Percentiles rank a stretch among this genome's conserved stretches.
Conservation (phyloP, 306 rosid species). For the Vicia sativa region DNA sequence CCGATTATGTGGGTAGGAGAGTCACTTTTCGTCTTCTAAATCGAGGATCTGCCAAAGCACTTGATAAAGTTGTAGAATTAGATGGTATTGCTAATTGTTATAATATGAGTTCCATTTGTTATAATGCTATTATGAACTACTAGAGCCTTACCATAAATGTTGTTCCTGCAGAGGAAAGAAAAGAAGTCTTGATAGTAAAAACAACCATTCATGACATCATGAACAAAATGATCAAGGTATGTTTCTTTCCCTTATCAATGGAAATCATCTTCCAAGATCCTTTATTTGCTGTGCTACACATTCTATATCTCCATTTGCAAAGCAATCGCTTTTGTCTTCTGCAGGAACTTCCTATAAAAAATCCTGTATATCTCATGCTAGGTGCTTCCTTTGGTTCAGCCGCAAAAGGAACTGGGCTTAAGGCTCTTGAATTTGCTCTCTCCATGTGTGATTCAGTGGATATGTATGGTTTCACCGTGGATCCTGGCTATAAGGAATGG, state of each 20-base stretch:
- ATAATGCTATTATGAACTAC: constrained; percentile 28
- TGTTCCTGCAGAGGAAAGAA: constrained; percentile 72
- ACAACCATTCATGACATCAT: constrained; percentile 94
- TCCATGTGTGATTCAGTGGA: constrained; percentile 93
- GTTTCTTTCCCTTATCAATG: constrained; percentile 16
- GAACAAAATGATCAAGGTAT: constrained; percentile 89
- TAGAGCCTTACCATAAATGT: constrained; percentile 38
- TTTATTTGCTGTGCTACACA: constrained; percentile 20
- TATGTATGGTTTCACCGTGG: constrained; percentile 99
- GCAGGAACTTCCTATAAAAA: constrained; percentile 92
- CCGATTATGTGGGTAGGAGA: constrained; percentile 79
- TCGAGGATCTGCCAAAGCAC: constrained; percentile 97
- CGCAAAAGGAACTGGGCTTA: constrained; percentile 98
- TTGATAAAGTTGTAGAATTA: constrained; percentile 88
- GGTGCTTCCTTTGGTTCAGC: constrained; percentile 98
- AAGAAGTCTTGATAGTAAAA: constrained; percentile 89
- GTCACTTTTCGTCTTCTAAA: constrained; percentile 95
- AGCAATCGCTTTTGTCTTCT: constrained; percentile 43
- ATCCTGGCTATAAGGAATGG: constrained; percentile 99
- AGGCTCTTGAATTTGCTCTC: constrained; percentile 98
- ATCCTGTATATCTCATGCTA: constrained; percentile 92
- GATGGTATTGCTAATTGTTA: constrained; percentile 63
- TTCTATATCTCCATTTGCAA: constrained; percentile 33
- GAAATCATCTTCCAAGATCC: constrained; percentile 24
- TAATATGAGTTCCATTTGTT: constrained; percentile 17